Base-by-base conservation (phyloP, 345 rosid genomes). In the Dipteronia dyeriana region DNA sequence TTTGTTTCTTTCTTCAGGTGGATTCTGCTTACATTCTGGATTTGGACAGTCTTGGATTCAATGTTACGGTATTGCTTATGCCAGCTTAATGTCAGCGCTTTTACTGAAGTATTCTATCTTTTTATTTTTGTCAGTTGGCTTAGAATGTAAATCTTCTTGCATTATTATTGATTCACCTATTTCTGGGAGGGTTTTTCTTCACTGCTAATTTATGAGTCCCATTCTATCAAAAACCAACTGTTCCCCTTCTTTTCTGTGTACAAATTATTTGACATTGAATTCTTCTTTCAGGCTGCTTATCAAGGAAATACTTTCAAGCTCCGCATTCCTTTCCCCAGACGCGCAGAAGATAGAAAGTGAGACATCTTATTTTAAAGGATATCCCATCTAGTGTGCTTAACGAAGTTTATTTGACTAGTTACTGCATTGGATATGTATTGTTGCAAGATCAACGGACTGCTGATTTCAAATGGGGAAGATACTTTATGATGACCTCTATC, bases 31-130 rank as follows among this genome's bases (percentile, higher is more conserved):
- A 80, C 86, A 96, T 96, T 87, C 87, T 94, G 70, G 97, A 94
- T 80, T 79, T 96, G 84, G 97, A 96, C 82, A 91, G 97, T 79
- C 90, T 96, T 77, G 99, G 98, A 79, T 96, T 94, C 90, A 84
- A 86, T 72, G 98, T 93, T 67, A 93, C 93, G 98, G 99, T 95
- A 79, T 69, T 75, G 57, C 69, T 67, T 22, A 74, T 25, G 39
- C 6, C 49, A 10, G 49, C 17, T 53, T 34, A 14, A 62, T 34
- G 12, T 13, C 22, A 9, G 9, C 5, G 14, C 1, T 19, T 34
- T 20, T 53, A 11, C 16, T 38, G 17, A 31, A 63, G 57, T 13
- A 13, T 77, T 20, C 45, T 3, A 16, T 66, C 39, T 16, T 60
- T 43, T 43, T 41, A 25, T 9, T 41, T 68, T 45, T 63, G 45